These are phyloP conservation scores for Fusarium subtropicale DNA, from an alignment of 2,329 filamentous ascomycete species.

Conservation along the genomic window DNA sequence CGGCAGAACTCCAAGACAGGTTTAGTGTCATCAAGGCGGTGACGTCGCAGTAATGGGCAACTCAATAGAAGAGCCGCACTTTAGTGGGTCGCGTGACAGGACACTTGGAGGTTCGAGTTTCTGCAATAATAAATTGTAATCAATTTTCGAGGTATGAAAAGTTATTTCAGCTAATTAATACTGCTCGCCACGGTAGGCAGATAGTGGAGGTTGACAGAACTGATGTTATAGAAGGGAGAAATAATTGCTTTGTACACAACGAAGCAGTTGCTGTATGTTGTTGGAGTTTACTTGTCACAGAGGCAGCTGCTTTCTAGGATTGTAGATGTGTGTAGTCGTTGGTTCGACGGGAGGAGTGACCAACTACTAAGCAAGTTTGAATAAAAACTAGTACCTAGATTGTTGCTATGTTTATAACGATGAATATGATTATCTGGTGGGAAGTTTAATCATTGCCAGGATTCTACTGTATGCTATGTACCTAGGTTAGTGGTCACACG, in stretches of 20 bases:
- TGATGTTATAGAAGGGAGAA: not conserved
- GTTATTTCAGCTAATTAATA: not conserved
- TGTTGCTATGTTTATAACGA: not conserved
- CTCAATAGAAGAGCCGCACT: slow-evolving; percentile 26
- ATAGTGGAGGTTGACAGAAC: not conserved
- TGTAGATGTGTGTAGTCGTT: not conserved
- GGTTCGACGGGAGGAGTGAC: too few species aligned
- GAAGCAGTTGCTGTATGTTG: not conserved
- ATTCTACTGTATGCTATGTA: too few species aligned
- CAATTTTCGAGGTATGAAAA: not conserved
- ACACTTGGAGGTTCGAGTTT: not conserved
- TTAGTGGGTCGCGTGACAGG: slow-evolving; percentile 12
- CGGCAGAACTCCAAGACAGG: slow-evolving; percentile 34
- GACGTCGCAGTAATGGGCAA: not conserved
- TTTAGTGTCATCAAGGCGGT: slow-evolving; percentile 27
- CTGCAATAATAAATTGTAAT: not conserved
- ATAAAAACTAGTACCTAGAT: not conserved
- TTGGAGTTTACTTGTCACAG: not conserved
- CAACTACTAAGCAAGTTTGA: not conserved
- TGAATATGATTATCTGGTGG: not conserved
- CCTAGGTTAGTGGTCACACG: too few species aligned
- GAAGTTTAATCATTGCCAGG: too few species aligned
- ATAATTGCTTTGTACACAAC: not conserved
- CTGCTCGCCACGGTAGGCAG: not conserved
- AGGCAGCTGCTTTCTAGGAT: not conserved